A percentile compares a stretch with the other conserved stretches of the same genome.
Evolutionary conservation across 2,329 filamentous ascomycete species (phyloP).

Genomic region (Penicillium hesseltinei): DNA sequence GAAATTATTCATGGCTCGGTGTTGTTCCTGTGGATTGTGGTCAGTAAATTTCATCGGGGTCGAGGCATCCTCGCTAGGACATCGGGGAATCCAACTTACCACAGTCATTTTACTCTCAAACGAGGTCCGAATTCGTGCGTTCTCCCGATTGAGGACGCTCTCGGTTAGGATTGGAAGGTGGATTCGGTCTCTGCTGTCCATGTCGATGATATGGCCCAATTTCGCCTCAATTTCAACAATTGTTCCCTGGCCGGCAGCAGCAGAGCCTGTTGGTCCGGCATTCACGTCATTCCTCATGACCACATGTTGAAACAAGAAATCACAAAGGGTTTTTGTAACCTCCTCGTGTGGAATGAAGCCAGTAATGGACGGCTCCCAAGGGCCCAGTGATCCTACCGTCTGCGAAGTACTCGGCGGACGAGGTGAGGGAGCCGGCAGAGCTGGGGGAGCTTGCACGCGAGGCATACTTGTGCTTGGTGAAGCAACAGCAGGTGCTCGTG

Average conservation of each 20-base stretch:
- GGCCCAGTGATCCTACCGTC: slow-evolving; percentile 33
- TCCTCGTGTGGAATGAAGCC: slow-evolving; percentile 71
- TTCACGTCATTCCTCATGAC: slow-evolving; percentile 63
- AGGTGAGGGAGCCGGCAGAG: slow-evolving; percentile 8
- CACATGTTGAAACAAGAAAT: slow-evolving; percentile 74
- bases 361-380: slow-evolving; percentile 61
- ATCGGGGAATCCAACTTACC: slow-evolving; percentile 50
- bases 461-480: slow-evolving; percentile 33
- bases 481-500: slow-evolving; percentile 18
- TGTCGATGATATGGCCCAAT: slow-evolving; percentile 76
- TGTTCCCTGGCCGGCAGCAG: slow-evolving; percentile 63
- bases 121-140: slow-evolving; percentile 52
- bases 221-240: slow-evolving; percentile 94
- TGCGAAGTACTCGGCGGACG: slow-evolving; percentile 6
- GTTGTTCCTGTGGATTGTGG: slow-evolving; percentile 60
- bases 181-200: slow-evolving; percentile 67
- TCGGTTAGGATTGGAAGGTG: slow-evolving; percentile 67
- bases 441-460: slow-evolving; percentile 13
- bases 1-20: slow-evolving; percentile 78
- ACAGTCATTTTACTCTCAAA: slow-evolving; percentile 92
- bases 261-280: slow-evolving; percentile 52
- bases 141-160: slow-evolving; percentile 63
- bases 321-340: slow-evolving; percentile 70
- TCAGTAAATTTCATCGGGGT: slow-evolving; percentile 18
- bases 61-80: background rate